A percentile compares a stretch with the other conserved stretches of the same genome.
These are phyloP conservation scores for Lachnellula subtilissima DNA, from an alignment of 2,329 filamentous ascomycete species.

Conservation along the genomic window DNA sequence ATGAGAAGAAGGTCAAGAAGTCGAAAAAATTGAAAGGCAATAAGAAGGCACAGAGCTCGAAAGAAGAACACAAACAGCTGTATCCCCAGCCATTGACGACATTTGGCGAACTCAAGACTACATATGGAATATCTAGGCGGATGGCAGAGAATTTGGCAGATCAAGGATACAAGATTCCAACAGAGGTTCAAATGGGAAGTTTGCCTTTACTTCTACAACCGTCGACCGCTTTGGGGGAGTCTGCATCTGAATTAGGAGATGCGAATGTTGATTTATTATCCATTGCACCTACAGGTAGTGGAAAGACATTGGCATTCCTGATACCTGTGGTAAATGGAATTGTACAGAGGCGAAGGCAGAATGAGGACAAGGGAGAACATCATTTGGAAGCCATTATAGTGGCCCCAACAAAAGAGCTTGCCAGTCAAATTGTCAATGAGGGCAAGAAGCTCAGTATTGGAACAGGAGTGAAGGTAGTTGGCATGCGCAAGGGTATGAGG, in stretches of 20 bases:
- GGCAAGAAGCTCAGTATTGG: conserved; percentile 73
- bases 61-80: conserved; percentile 54
- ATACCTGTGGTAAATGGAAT: conserved; percentile 81
- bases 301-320: conserved; percentile 91
- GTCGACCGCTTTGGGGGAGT: conserved; percentile 42
- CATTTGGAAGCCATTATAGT: conserved; percentile 64
- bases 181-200: conserved; percentile 86
- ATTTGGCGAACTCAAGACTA: conserved; percentile 66
- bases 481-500: conserved; percentile 81
- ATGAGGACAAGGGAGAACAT: conserved; percentile 39
- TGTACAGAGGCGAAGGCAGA: conserved; percentile 46
- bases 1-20: conserved; percentile 37
- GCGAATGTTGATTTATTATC: conserved; percentile 69
- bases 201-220: conserved; percentile 71
- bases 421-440: conserved; percentile 77
- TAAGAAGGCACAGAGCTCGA: conserved; percentile 39
- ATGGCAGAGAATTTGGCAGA: conserved; percentile 72
- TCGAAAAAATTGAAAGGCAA: conserved; percentile 50
- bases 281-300: conserved; percentile 90
- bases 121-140: conserved; percentile 68
- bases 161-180: conserved; percentile 85
- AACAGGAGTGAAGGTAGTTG: conserved; percentile 72
- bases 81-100: conserved; percentile 75
- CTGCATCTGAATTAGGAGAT: conserved; percentile 28
- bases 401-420: conserved; percentile 74